Conservation (phyloP, 176 grass and related monocot species). For the Miscanthus lutarioriparius region DNA sequence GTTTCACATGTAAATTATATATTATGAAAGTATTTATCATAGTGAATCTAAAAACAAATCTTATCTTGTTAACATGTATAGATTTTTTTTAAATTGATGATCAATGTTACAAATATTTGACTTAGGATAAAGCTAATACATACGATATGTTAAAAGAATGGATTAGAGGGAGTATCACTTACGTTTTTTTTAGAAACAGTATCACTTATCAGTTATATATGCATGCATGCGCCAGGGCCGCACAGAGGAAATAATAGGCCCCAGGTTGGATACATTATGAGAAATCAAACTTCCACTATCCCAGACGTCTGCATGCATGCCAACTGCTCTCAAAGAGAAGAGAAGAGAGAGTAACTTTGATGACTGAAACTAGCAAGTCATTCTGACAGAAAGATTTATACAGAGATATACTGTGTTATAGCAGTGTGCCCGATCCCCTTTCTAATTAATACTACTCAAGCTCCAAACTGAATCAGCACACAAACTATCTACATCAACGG, state of each 20-base stretch:
- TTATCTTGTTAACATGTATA: neutral
- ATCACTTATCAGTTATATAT: neutral
- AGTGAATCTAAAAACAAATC: neutral
- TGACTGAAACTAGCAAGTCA: neutral
- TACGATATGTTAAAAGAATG: neutral
- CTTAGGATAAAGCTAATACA: neutral
- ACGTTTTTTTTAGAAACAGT: too few relatives aligned
- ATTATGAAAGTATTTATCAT: neutral
- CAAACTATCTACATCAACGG: neutral
- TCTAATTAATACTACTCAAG: neutral
- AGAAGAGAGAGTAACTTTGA: neutral
- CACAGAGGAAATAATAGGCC: neutral
- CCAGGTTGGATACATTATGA: neutral
- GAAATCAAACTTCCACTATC: neutral
- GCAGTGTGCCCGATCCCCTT: neutral
- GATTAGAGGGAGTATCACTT: neutral
- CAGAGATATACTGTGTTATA: neutral
- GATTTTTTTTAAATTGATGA: neutral
- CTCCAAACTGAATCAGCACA: neutral
- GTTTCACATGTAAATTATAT: neutral
- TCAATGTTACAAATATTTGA: neutral
- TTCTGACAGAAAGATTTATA: constrained; percentile 30
- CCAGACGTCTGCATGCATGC: neutral
- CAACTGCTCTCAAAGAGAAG: neutral
- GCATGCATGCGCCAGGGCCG: neutral